These are phyloP conservation scores for Creolimax fragrantissima DNA, from an alignment of 78 protist genomes.

Conservation along the genomic window DNA sequence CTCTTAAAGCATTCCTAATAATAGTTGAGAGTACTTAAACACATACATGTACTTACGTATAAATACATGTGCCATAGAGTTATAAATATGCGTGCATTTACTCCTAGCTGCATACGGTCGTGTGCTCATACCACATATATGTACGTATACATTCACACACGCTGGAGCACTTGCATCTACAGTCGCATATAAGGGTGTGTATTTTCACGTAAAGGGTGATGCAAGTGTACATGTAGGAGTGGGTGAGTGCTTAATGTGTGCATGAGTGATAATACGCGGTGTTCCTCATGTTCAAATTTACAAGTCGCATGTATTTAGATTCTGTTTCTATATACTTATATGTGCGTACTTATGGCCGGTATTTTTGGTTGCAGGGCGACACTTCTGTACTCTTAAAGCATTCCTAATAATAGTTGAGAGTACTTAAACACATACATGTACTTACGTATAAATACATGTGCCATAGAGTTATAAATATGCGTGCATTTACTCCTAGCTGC, in stretches of 20 bases:
- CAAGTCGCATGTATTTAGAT: neutral
- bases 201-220: neutral
- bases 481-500: neutral
- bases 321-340: neutral
- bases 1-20: neutral
- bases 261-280: neutral
- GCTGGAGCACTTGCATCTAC: neutral
- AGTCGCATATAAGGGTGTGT: neutral
- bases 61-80: neutral
- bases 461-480: neutral
- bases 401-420: neutral
- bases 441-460: neutral
- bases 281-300: neutral
- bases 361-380: too few species aligned
- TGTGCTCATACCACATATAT: neutral
- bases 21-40: neutral
- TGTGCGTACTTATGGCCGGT: neutral
- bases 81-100: neutral
- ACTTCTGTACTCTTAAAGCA: neutral
- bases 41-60: neutral
- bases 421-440: neutral
- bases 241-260: neutral
- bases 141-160: neutral
- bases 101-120: neutral
- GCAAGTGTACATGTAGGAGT: neutral